Conservation (phyloP, 495 filamentous ascomycete species). For the Neurospora sp. region DNA sequence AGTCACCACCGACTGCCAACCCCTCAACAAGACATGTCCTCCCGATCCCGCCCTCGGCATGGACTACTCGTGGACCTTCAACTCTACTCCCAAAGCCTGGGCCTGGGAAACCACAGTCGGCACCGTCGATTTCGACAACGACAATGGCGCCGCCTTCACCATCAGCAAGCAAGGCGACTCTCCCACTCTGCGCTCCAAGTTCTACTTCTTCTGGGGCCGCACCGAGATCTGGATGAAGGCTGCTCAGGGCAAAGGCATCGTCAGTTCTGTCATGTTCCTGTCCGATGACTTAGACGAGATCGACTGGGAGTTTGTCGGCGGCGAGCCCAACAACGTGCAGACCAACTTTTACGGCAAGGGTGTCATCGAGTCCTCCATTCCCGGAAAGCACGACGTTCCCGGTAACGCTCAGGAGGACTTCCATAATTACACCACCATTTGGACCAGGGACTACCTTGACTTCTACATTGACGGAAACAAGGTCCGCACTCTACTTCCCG, state of each 20-base stretch:
- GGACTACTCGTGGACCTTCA: constrained; percentile 50
- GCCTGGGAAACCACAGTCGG: constrained; percentile 56
- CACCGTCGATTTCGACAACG: constrained; percentile 40
- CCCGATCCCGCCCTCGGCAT: constrained; percentile 54
- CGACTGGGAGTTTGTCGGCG: constrained; percentile 80
- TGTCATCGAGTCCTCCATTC: constrained; percentile 43
- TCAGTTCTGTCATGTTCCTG: constrained; percentile 74
- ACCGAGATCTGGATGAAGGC: constrained; percentile 65
- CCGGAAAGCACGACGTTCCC: constrained; percentile 41
- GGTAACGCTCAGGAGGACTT: constrained; percentile 36
- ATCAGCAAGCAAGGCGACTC: constrained; percentile 61
- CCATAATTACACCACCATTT: constrained; percentile 79
- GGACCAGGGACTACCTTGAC: constrained; percentile 61
- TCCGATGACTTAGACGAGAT: constrained; percentile 85
- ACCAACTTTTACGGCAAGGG: constrained; percentile 89
- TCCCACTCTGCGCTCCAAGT: constrained; percentile 62
- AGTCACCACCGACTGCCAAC: constrained; percentile 60
- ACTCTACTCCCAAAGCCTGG: constrained; percentile 46
- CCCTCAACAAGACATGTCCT: constrained; percentile 50
- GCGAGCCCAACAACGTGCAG: constrained; percentile 49
- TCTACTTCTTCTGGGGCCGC: constrained; percentile 71
- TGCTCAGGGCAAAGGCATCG: constrained; percentile 61
- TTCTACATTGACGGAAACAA: constrained; percentile 64
- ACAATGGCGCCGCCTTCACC: constrained; percentile 56
- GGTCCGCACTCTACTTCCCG: constrained; percentile 57